Evolutionary conservation across 1,284 basidiomycete species (phyloP).

Genomic region (Apiotrichum veenhuisii): DNA sequence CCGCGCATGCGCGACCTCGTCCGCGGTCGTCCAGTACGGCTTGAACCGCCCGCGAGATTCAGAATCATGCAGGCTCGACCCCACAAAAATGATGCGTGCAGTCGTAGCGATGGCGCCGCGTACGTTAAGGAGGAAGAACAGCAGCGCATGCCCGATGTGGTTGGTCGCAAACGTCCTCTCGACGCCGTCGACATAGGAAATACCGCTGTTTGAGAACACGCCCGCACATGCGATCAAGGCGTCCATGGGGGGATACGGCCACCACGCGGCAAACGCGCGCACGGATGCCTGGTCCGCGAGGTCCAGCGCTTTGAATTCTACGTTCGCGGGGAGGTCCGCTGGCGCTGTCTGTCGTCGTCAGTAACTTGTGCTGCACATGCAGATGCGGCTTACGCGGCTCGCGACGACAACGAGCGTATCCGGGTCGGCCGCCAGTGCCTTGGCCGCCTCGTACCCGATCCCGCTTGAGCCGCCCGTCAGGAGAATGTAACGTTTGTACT

Average conservation of each 20-base stretch:
- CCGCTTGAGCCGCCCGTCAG: conserved; percentile 17
- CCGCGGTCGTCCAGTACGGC: conserved; percentile 17
- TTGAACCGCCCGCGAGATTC: not conserved
- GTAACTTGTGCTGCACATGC: no score
- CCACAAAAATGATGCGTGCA: conserved; percentile 18
- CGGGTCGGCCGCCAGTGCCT: conserved; percentile 14
- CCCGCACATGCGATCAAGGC: conserved; percentile 7
- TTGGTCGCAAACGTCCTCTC: conserved; percentile 25
- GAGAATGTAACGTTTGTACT: conserved; percentile 1
- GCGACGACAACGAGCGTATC: conserved; percentile 22
- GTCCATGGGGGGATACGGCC: not conserved
- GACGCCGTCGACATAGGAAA: not conserved
- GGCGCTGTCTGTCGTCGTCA: conserved; percentile 12
- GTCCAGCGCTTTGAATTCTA: conserved; percentile 6
- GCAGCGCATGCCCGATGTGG: conserved; percentile 24
- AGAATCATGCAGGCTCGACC: conserved; percentile 15
- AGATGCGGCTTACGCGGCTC: conserved; percentile 2
- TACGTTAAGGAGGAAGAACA: conserved; percentile 24
- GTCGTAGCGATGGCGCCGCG: conserved; percentile 4
- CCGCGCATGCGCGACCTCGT: conserved; percentile 17
- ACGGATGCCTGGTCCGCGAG: conserved; percentile 5
- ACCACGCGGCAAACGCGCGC: not conserved
- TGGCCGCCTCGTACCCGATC: conserved; percentile 23
- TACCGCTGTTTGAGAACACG: not conserved
- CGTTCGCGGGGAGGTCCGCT: conserved; percentile 17